Conservation (phyloP, 2,329 filamentous ascomycete genomes). For the Dothideomycetes sp. region DNA sequence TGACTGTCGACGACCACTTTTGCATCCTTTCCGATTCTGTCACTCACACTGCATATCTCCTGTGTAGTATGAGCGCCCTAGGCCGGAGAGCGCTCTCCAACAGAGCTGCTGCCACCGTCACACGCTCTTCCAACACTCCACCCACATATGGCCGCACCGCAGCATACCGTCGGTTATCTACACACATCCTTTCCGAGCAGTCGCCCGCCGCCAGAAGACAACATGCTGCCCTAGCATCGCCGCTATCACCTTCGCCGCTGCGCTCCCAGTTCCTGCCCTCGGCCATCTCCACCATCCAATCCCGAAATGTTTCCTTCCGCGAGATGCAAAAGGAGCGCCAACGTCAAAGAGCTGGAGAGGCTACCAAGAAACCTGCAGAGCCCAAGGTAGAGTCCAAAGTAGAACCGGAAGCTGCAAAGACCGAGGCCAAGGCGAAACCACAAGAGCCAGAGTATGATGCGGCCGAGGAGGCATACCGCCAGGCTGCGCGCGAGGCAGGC, state of each 20-base stretch:
- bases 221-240: not conserved
- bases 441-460: constrained; percentile 16
- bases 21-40: too few relatives aligned
- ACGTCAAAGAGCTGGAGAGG: constrained; percentile 21
- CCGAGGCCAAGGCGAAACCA: constrained; percentile 22
- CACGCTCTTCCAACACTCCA: constrained; percentile 24
- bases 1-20: too few relatives aligned
- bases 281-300: constrained; percentile 29
- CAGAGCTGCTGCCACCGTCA: constrained; percentile 27
- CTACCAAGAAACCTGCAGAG: constrained; percentile 29
- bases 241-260: constrained; percentile 24
- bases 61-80: constrained; percentile 33
- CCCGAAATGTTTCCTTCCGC: constrained; percentile 33
- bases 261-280: constrained; percentile 33
- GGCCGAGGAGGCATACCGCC: constrained; percentile 24
- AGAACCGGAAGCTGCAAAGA: constrained; percentile 19
- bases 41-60: constrained; percentile 5
- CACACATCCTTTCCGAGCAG: constrained; percentile 7
- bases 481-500: constrained; percentile 23
- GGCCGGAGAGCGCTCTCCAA: constrained; percentile 19
- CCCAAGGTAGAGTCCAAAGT: constrained; percentile 27
- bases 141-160: constrained; percentile 33
- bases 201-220: not conserved
- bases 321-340: constrained; percentile 24
- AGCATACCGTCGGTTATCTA: constrained; percentile 36